Evolutionary conservation across 768 basidiomycete species (phyloP).

Genomic region (Lentinula sp.): DNA sequence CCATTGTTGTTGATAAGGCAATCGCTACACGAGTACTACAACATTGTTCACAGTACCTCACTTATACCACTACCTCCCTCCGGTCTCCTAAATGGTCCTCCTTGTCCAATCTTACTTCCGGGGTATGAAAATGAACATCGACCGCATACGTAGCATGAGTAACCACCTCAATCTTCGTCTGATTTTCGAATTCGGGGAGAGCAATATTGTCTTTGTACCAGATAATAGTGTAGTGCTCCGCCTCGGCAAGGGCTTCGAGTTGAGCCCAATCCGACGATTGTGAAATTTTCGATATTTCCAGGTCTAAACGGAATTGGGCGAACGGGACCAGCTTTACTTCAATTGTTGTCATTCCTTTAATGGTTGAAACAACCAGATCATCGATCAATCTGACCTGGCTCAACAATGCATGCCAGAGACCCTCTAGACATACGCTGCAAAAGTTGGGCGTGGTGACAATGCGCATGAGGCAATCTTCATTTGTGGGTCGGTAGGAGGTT

Average conservation of each 20-base stretch:
- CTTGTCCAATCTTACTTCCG: slow-evolving; percentile 49
- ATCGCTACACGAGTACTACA: too few species aligned
- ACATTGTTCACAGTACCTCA: background rate
- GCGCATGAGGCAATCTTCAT: slow-evolving; percentile 82
- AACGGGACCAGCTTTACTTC: slow-evolving; percentile 54
- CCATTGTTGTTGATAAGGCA: too few species aligned
- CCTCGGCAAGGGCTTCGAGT: background rate
- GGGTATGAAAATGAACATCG: slow-evolving; percentile 44
- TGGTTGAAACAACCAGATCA: slow-evolving; percentile 2
- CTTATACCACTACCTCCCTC: background rate
- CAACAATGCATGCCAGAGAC: slow-evolving; percentile 65
- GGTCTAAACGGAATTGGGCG: slow-evolving; percentile 39
- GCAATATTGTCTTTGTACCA: slow-evolving; percentile 48
- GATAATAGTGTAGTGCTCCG: slow-evolving; percentile 48
- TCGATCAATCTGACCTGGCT: slow-evolving; percentile 59
- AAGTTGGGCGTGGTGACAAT: slow-evolving; percentile 63
- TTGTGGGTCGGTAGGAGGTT: slow-evolving; percentile 76
- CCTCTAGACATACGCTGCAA: slow-evolving; percentile 70
- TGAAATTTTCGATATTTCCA: background rate
- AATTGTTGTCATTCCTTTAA: slow-evolving; percentile 16
- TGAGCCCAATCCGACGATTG: background rate
- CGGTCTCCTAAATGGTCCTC: slow-evolving; percentile 16
- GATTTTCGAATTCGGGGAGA: slow-evolving; percentile 42
- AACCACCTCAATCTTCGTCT: slow-evolving; percentile 38
- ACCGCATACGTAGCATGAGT: slow-evolving; percentile 29